Base-by-base conservation (phyloP, 495 filamentous ascomycete genomes). In the Usnea hakonensis region DNA sequence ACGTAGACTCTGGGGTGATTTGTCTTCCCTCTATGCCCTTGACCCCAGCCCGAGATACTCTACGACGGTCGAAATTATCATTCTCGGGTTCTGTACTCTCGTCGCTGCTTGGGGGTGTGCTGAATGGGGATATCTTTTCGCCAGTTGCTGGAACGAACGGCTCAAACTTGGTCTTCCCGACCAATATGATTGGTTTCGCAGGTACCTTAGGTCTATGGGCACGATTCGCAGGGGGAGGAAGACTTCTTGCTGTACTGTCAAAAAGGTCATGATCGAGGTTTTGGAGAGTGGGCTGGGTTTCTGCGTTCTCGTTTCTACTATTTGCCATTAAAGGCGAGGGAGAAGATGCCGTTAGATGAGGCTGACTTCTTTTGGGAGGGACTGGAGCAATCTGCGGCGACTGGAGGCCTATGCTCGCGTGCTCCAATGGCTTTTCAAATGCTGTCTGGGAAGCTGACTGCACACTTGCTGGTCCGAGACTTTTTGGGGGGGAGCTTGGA, bases 81-180 rank as follows among this genome's bases (percentile, higher is more conserved):
- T 63, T 65, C 56, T 70, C 73, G 13, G 69, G 33, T 60, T 78
- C 78, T 8, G 78, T 72, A 55, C 83, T 88, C 57, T 84, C 87
- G 17, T 85, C 83, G 66, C 87, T 95, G 60, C 85, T 87, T 17
- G 93, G 91, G 14, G 92, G 93, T 36, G 91, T 96, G 72, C 79
- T 92, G 69, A 98, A 97, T 0, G 94, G 93, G 8, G 94, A 97
- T 1, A 88, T 76, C 38, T 76, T 75, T n/a, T 82, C 81, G 14
- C 80, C 80, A 69, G 46, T 10, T 40, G 36, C 43, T 21, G 67
- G 28, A 32, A 54, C 14, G 14, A 56, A 4, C 11, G 64, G 60
- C 43, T 62, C 53, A 53, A 66, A 48, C 9, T 28, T 61, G 16
- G 50, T 23, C 35, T 57, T 61, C 23, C 33, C 38, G 44, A 28